Evolutionary conservation across 225 moss, liverwort and hornwort genomes (phyloP), one percentile per base, ranked within the genome.

Genomic region (Polytrichum formosum): DNA sequence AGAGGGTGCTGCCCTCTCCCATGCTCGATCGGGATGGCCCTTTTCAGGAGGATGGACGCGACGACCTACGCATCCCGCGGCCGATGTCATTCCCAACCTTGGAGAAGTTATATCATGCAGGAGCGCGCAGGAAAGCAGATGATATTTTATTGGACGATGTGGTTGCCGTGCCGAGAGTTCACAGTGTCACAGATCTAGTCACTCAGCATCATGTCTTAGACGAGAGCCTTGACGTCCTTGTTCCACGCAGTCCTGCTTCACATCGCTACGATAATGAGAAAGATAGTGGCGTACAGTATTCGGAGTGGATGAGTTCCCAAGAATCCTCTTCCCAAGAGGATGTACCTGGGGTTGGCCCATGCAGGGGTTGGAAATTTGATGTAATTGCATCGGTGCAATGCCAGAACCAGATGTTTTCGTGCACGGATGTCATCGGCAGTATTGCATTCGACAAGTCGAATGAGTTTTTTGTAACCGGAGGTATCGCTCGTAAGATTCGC

Each of bases 401-500:
- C 60, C 75, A 75, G 53, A 85, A 79, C 16, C 82, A 81, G 10
- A 75, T 78, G 21, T 61, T 86, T 18, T 30, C 80, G 25, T 85
- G 90, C 2, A 86, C 92, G 2, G 93, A 96, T 70, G 90, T 96
- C 0, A 93, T 96, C 16, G 84, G 96, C 16, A 85, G 90, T 0
- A 92, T 93, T 18, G 90, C 91, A 28, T 96, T 96, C 46, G 89
- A 93, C 59, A 77, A 74, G 37, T 74, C 79, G 8, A 85, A 90
- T 46, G 84, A 88, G 6, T 83, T 72, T 29, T 93, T 92, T 60
- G 96, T 93, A 7, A 96, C 96, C 0, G 96, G 96, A 18, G 96
- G 96, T 1, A 93, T 92, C 20, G 93, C 96, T 2, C 78, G 91
- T 27, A 96, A 92, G 77, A 96, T 96, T 61, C 93, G 93, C 0